Percentiles rank a stretch among this genome's conserved stretches.
Evolutionary conservation across 495 filamentous ascomycete species (phyloP).

Genomic region (Neurospora cerealis): DNA sequence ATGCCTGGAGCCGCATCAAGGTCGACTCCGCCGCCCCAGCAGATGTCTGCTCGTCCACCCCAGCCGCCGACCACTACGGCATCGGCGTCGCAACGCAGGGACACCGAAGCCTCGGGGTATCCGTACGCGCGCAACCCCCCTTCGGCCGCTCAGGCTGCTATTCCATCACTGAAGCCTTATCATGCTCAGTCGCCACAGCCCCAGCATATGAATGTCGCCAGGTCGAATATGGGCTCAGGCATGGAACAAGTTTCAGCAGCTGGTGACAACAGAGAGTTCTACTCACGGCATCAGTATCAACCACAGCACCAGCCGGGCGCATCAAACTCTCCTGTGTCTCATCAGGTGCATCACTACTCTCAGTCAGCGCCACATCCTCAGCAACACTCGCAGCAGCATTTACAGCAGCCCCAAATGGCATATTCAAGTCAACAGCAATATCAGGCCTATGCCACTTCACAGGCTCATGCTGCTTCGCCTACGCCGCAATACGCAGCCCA

Average conservation of each 20-base stretch:
- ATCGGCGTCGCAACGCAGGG: slow-evolving; percentile 26
- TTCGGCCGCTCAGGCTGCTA: slow-evolving; percentile 27
- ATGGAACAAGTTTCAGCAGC: slow-evolving; percentile 19
- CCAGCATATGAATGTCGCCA: slow-evolving; percentile 25
- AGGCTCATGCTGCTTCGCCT: slow-evolving; percentile 17
- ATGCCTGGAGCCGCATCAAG: slow-evolving; percentile 19
- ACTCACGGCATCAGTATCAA: slow-evolving; percentile 25
- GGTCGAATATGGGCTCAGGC: slow-evolving; percentile 19
- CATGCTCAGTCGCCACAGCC: slow-evolving; percentile 33
- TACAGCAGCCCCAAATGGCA: slow-evolving; percentile 8
- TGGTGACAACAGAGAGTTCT: slow-evolving; percentile 31
- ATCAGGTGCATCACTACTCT: slow-evolving; percentile 31
- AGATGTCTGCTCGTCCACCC: slow-evolving; percentile 26
- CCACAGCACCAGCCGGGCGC: slow-evolving; percentile 23
- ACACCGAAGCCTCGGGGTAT: slow-evolving; percentile 25
- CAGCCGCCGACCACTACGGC: slow-evolving; percentile 21
- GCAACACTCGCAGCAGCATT: neutral
- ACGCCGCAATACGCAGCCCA: slow-evolving; percentile 18
- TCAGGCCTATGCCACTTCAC: slow-evolving; percentile 7
- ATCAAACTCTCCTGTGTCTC: slow-evolving; percentile 30
- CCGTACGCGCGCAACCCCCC: slow-evolving; percentile 28
- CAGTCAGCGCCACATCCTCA: slow-evolving; percentile 18
- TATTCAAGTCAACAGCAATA: slow-evolving; percentile 9
- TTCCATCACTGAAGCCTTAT: slow-evolving; percentile 40
- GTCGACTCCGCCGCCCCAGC: slow-evolving; percentile 35